phyloP scores from a whole-genome alignment of 1,284 basidiomycete genomes.

The Irpex sp. region DNA sequence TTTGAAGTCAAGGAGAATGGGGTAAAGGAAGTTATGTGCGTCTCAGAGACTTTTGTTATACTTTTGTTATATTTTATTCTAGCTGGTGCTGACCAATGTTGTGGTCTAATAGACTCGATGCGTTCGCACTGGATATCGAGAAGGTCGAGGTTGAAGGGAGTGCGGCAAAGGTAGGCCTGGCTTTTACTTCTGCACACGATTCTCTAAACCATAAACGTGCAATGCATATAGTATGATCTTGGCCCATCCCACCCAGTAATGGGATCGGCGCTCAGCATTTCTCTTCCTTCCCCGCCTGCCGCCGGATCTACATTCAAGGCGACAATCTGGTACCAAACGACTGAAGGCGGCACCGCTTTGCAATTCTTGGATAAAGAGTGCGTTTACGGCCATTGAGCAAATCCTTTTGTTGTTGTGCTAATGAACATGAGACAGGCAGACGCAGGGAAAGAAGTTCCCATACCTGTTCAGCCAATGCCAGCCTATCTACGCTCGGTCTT shows the following conservation, averaged over 20 bases:
- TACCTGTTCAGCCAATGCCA: conserved; percentile 96
- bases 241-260: conserved; percentile 41
- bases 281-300: conserved; percentile 39
- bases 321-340: conserved; percentile 71
- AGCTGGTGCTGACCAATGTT: too few species aligned
- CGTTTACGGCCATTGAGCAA: background rate
- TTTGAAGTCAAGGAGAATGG: conserved; percentile 56
- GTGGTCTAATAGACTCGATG: conserved; percentile 86
- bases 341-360: conserved; percentile 78
- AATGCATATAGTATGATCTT: conserved; percentile 5
- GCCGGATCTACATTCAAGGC: conserved; percentile 50
- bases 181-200: background rate
- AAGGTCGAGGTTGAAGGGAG: conserved; percentile 55
- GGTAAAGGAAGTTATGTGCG: conserved; percentile 65
- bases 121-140: conserved; percentile 67
- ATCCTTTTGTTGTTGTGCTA: background rate
- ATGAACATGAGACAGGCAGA: conserved; percentile 58
- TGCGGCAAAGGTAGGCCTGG: conserved; percentile 39
- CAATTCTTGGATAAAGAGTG: conserved; percentile 88
- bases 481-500: conserved; percentile 82
- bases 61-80: too few species aligned
- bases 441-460: conserved; percentile 82
- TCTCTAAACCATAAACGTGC: background rate
- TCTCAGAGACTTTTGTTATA: too few species aligned
- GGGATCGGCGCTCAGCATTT: conserved; percentile 64